These are phyloP conservation scores for Pyrrhoderma noxium DNA, from an alignment of 1,284 basidiomycete genomes.

Conservation along the genomic window DNA sequence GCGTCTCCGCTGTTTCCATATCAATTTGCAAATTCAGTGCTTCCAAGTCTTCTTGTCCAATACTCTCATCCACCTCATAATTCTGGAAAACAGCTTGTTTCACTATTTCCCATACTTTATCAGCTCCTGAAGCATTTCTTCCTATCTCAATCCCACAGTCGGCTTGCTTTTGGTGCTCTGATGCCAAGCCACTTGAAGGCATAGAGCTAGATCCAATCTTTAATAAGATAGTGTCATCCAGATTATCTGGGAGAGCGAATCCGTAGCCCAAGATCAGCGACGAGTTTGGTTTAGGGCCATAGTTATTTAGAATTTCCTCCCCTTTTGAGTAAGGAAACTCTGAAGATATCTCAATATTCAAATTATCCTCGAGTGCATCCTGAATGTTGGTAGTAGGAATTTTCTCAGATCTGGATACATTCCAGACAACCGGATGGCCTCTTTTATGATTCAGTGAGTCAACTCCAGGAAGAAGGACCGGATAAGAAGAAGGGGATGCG, in stretches of 20 bases:
- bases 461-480: constrained; percentile 78
- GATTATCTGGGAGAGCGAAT: constrained; percentile 69
- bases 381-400: neutral
- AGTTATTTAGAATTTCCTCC: constrained; percentile 82
- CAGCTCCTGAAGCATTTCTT: constrained; percentile 44
- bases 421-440: constrained; percentile 72
- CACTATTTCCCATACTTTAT: constrained; percentile 56
- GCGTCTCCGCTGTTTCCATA: constrained; percentile 9
- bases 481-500: constrained; percentile 48
- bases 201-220: constrained; percentile 50
- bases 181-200: constrained; percentile 27
- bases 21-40: constrained; percentile 1
- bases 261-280: constrained; percentile 86
- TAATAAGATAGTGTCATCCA: constrained; percentile 78
- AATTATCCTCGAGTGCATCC: constrained; percentile 19
- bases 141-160: constrained; percentile 49
- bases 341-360: constrained; percentile 35
- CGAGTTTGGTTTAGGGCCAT: constrained; percentile 79
- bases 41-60: constrained; percentile 17
- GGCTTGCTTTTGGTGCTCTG: too few species aligned
- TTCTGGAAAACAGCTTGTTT: constrained; percentile 35
- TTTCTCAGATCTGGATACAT: constrained; percentile 38
- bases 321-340: constrained; percentile 36
- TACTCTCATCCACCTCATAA: constrained; percentile 23
- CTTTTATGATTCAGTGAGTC: constrained; percentile 80